Conservation (phyloP, 1,284 basidiomycete genomes). For the Apiotrichum gamsii region DNA sequence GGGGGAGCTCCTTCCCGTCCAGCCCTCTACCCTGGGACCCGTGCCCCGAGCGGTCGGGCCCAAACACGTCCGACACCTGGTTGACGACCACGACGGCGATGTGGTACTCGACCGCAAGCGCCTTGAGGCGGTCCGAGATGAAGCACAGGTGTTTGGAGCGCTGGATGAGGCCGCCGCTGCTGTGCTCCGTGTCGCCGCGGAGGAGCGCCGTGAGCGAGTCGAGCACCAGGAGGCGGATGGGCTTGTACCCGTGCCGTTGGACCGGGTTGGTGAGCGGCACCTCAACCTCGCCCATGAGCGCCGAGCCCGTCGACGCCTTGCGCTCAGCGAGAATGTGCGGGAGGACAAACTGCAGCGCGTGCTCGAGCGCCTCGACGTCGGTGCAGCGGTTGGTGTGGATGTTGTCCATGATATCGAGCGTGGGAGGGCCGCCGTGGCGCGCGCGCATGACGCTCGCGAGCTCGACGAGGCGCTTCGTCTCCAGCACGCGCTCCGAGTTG, state of each 20-base stretch:
- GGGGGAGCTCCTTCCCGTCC: background rate
- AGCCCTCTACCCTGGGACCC: background rate
- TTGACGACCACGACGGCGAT: slow-evolving; percentile 77
- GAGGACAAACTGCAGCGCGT: slow-evolving; percentile 59
- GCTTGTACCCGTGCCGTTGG: slow-evolving; percentile 7
- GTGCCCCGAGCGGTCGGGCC: background rate
- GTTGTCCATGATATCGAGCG: slow-evolving; percentile 53
- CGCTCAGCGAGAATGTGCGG: slow-evolving; percentile 53
- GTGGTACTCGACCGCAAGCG: slow-evolving; percentile 57
- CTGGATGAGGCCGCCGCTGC: slow-evolving; percentile 55
- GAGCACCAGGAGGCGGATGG: slow-evolving; percentile 60
- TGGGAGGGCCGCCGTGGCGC: background rate
- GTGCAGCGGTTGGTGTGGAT: slow-evolving; percentile 60
- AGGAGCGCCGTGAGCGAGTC: slow-evolving; percentile 78
- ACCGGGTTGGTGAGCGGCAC: background rate
- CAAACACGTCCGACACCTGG: slow-evolving; percentile 72
- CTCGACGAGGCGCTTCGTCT: slow-evolving; percentile 57
- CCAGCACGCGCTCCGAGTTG: slow-evolving; percentile 64
- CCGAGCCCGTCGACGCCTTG: too few relatives aligned
- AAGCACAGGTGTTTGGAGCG: slow-evolving; percentile 63
- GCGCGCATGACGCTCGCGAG: slow-evolving; percentile 32
- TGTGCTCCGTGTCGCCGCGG: slow-evolving; percentile 47
- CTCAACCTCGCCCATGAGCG: too few relatives aligned
- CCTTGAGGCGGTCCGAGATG: slow-evolving; percentile 62
- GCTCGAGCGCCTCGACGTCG: slow-evolving; percentile 58